These are phyloP conservation scores for Pseudogymnoascus pannorum DNA, from an alignment of 2,329 filamentous ascomycete species.

Conservation along the genomic window DNA sequence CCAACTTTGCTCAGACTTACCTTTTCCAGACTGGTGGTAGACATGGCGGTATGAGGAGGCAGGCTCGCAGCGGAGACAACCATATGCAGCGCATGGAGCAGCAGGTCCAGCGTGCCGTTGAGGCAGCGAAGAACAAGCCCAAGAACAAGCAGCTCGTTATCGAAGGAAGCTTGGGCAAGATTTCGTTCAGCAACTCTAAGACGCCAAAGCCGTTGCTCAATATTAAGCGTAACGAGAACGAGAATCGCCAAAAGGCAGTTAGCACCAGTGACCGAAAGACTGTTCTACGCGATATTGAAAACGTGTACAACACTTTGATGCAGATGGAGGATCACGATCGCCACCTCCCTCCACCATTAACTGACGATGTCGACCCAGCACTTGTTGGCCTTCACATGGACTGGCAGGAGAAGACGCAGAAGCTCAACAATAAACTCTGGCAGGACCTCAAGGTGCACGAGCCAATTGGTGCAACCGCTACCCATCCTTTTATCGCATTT, in stretches of 20 bases:
- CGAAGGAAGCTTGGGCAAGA: slow-evolving; percentile 92
- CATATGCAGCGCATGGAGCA: slow-evolving; percentile 99
- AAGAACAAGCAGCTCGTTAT: slow-evolving; percentile 98
- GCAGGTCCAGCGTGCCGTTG: slow-evolving; percentile 93
- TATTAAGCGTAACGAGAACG: slow-evolving; percentile 78
- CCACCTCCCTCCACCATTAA: slow-evolving; percentile 58
- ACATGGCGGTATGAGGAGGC: slow-evolving; percentile 64
- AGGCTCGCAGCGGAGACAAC: slow-evolving; percentile 81
- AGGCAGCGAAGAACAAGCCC: slow-evolving; percentile 93
- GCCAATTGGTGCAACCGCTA: slow-evolving; percentile 65
- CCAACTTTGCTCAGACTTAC: slow-evolving; percentile 96
- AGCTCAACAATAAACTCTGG: slow-evolving; percentile 79
- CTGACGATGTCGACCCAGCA: slow-evolving; percentile 58
- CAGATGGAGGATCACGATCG: slow-evolving; percentile 89
- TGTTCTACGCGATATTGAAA: slow-evolving; percentile 79
- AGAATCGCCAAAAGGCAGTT: slow-evolving; percentile 39
- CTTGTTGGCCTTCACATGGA: slow-evolving; percentile 68
- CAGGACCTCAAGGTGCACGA: slow-evolving; percentile 84
- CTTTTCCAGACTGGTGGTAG: slow-evolving; percentile 89
- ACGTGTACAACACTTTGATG: slow-evolving; percentile 83
- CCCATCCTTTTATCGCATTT: slow-evolving; percentile 93
- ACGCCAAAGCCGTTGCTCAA: slow-evolving; percentile 91
- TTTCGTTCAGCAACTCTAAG: slow-evolving; percentile 98
- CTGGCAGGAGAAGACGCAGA: slow-evolving; percentile 65
- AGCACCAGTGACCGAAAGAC: slow-evolving; percentile 70